Evolutionary conservation across 108 stramenopile species (phyloP).

Genomic region (Nitzschia sp.): DNA sequence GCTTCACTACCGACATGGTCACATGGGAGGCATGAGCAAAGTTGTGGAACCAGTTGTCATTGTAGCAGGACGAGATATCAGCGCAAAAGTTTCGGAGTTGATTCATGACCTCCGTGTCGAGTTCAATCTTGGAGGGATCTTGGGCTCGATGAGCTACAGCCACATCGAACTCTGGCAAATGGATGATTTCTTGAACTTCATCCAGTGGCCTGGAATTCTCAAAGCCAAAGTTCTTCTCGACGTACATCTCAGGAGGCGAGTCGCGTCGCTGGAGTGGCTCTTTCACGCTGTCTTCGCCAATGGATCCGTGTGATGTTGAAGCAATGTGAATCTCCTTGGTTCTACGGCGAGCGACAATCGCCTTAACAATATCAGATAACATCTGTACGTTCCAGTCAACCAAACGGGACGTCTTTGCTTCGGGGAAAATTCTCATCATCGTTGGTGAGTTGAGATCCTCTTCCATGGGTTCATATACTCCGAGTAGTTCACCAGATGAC

Average conservation of each 20-base stretch:
- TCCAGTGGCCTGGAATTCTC: not conserved
- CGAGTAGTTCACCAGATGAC: too few relatives aligned
- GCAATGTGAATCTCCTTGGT: not conserved
- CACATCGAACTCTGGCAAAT: not conserved
- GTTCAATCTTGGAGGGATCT: not conserved
- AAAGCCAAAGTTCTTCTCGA: not conserved
- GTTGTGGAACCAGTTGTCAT: slow-evolving; percentile 10
- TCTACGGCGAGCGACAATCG: slow-evolving; percentile 16
- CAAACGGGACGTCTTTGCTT: slow-evolving; percentile 2
- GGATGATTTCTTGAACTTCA: slow-evolving; percentile 11
- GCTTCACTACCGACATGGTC: slow-evolving; percentile 8
- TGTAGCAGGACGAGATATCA: not conserved
- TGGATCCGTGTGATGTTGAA: not conserved
- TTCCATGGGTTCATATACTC: slow-evolving; percentile 2
- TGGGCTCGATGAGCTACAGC: not conserved
- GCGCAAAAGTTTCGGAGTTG: slow-evolving; percentile 2
- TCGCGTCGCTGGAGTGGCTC: not conserved
- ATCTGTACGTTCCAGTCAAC: slow-evolving; percentile 27
- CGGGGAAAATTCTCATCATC: too few relatives aligned
- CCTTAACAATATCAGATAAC: slow-evolving; percentile 9
- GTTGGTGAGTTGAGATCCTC: too few relatives aligned
- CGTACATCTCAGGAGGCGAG: not conserved
- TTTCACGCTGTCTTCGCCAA: not conserved
- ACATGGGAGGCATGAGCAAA: slow-evolving; percentile 14
- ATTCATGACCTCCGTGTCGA: not conserved